Evolutionary conservation across 345 rosid genomes (phyloP).

Genomic region (Gossypium turneri): DNA sequence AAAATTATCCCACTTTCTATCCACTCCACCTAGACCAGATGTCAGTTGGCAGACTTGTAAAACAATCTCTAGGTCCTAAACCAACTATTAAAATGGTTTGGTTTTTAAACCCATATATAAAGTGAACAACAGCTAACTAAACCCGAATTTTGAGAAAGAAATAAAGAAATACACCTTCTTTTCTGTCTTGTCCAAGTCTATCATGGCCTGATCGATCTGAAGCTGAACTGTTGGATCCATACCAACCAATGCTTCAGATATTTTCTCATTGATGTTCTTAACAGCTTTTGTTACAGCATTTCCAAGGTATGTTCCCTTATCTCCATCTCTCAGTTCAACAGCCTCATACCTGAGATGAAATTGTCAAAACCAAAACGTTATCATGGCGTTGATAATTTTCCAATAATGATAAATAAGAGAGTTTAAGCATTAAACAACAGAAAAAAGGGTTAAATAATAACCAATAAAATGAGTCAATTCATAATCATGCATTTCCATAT

Average conservation of each 20-base stretch:
- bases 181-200: constrained; percentile 91
- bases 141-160: neutral
- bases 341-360: constrained; percentile 75
- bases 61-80: constrained; percentile 5
- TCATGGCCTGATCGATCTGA: constrained; percentile 97
- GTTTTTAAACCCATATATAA: neutral
- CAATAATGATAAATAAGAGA: neutral
- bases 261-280: constrained; percentile 80
- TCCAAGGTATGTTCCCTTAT: constrained; percentile 86
- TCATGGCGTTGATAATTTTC: neutral
- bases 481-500: neutral
- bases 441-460: neutral
- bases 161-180: constrained; percentile 53
- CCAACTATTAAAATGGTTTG: neutral
- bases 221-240: constrained; percentile 93
- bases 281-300: constrained; percentile 89
- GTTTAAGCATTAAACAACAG: neutral
- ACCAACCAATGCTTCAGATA: constrained; percentile 81
- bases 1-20: neutral
- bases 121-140: neutral
- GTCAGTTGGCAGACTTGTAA: neutral
- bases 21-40: neutral
- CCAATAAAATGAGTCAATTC: neutral
- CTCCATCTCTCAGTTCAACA: constrained; percentile 88
- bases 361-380: neutral